phyloP scores from a whole-genome alignment of 805 yeast species.

The Yarrowia keelungensis region DNA sequence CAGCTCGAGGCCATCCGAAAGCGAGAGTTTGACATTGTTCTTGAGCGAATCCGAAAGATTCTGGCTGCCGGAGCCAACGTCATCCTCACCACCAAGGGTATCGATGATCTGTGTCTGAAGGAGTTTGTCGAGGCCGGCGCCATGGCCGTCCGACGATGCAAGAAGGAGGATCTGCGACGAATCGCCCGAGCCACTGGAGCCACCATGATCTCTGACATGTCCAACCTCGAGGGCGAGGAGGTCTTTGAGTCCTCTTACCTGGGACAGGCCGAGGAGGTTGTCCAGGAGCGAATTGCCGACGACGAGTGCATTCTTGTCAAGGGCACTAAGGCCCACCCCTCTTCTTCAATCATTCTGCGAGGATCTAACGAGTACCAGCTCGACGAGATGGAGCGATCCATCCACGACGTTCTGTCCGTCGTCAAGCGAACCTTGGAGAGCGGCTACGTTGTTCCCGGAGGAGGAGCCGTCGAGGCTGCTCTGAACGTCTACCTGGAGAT shows the following conservation, averaged over 20 bases:
- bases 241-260: conserved; percentile 82
- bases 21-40: conserved; percentile 83
- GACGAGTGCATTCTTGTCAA: conserved; percentile 94
- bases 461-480: conserved; percentile 99
- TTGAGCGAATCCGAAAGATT: conserved; percentile 83
- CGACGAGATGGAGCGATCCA: conserved; percentile 98
- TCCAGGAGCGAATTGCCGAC: conserved; percentile 88
- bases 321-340: conserved; percentile 89
- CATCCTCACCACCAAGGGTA: conserved; percentile 90
- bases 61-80: conserved; percentile 91
- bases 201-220: conserved; percentile 80
- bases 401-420: conserved; percentile 92
- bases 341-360: conserved; percentile 89
- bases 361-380: conserved; percentile 93
- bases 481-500: conserved; percentile 92
- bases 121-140: conserved; percentile 90
- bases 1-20: conserved; percentile 91
- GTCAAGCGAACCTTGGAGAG: conserved; percentile 95
- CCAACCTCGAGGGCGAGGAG: conserved; percentile 96
- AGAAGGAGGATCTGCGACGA: conserved; percentile 94
- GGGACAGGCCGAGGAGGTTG: conserved; percentile 90
- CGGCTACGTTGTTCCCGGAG: conserved; percentile 96
- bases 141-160: conserved; percentile 96
- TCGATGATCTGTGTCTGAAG: conserved; percentile 89
- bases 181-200: conserved; percentile 99